Base-by-base conservation (phyloP, 306 rosid genomes). In the Ochetophila trinervis region DNA sequence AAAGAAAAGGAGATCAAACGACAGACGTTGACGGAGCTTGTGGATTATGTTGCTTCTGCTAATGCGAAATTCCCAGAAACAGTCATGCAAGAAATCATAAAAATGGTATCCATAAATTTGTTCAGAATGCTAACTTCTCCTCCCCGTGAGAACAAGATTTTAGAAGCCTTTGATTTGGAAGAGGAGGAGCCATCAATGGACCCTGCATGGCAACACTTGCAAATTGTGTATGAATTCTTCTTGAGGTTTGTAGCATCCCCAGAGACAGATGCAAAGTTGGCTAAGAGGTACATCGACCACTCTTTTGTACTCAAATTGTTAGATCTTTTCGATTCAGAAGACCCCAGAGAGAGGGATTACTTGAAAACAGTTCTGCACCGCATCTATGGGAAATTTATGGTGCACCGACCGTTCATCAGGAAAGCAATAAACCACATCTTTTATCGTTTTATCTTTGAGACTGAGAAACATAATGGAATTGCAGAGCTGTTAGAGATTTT, bases 181-280 rank as follows among this genome's bases (percentile, higher is more conserved):
- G 99, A 93, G 69, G 97, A 90, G 57, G 99, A 93, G 76, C 97
- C 99, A 40, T 90, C 90, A 8, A 90, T 93, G 97, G 99, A 90
- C 71, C 99, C 99, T 8, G 91, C 96, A 11, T 93, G 99, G 99
- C 82, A 94, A 40, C 91, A 83, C 82, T 75, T 93, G 85, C 99
- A 93, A 83, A 67, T 86, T 63, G 91, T 86, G 64, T 93, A 90
- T 65, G 99, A 90, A 80, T 81, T 87, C 70, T 85, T 93, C 66
- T 80, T 93, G 62, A 86, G 94, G 77, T 87, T 93, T 81, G 99
- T 93, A 68, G 86, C 91, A 22, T 93, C 99, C 7, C 87, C 97
- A 2, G 95, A 87, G 80, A 90, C 91, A 17, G 99, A 93, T 80
- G 88, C 99, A 5, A 93, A 93, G 94, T 67, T 90, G 80, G 99